Evolutionary conservation across 2,329 filamentous ascomycete genomes (phyloP).

Genomic region (Penicillium hordei): DNA sequence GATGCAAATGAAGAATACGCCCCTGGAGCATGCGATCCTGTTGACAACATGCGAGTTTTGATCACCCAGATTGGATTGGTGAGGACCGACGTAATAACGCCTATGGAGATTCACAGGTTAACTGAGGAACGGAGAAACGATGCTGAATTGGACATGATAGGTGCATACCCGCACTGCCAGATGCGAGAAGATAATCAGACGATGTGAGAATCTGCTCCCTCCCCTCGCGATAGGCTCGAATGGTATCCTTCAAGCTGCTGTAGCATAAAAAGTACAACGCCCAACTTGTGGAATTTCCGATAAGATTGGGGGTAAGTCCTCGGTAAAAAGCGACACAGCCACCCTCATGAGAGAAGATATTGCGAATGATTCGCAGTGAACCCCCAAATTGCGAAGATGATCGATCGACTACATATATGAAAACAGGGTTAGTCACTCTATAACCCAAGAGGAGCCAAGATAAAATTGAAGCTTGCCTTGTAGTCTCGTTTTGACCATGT

Average conservation of each 20-base stretch:
- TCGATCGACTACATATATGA: conserved; percentile 49
- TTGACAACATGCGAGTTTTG: conserved; percentile 94
- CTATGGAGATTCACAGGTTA: conserved; percentile 36
- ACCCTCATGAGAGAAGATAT: conserved; percentile 56
- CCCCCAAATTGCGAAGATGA: conserved; percentile 49
- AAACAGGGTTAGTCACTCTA: background rate
- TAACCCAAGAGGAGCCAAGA: background rate
- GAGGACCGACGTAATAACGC: conserved; percentile 72
- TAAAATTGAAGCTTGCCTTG: conserved; percentile 61
- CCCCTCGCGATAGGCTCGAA: conserved; percentile 44
- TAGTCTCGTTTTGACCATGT: conserved; percentile 94
- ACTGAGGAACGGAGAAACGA: background rate
- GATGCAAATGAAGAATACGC: conserved; percentile 78
- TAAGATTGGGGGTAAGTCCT: conserved; percentile 82
- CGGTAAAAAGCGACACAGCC: conserved; percentile 74
- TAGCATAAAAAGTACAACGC: conserved; percentile 85
- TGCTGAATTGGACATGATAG: background rate
- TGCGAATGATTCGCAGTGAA: conserved; percentile 53
- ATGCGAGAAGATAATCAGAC: conserved; percentile 78
- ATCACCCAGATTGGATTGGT: conserved; percentile 98
- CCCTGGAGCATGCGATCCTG: conserved; percentile 68
- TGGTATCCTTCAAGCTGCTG: conserved; percentile 57
- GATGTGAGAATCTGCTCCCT: conserved; percentile 50
- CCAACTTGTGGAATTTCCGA: conserved; percentile 90
- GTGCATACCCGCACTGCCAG: conserved; percentile 57